Percentiles rank a stretch among this genome's conserved stretches.
phyloP scores from a whole-genome alignment of 106 monocot genomes.

The Phalaenopsis equestris region DNA sequence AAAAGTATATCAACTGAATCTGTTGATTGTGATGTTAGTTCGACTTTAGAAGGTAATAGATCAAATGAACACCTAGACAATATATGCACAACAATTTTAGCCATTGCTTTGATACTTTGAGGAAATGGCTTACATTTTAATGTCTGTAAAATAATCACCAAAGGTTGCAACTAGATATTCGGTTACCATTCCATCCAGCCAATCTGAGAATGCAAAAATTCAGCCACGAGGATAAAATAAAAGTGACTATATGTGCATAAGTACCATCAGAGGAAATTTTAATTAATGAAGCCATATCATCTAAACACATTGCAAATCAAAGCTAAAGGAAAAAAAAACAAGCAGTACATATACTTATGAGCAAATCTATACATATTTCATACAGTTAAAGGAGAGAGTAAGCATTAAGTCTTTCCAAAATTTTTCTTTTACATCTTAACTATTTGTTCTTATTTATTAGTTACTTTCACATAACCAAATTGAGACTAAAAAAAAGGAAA shows the following conservation, averaged over 20 bases:
- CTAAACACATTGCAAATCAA: not conserved
- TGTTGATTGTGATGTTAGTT: not conserved
- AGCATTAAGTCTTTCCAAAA: no score
- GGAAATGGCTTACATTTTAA: slow-evolving; percentile 72
- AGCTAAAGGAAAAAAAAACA: not conserved
- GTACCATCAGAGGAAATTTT: not conserved
- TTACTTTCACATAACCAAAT: not conserved
- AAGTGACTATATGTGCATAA: not conserved
- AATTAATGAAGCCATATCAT: not conserved
- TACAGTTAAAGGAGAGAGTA: no score
- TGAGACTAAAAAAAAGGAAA: not conserved
- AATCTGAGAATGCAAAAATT: slow-evolving; percentile 32
- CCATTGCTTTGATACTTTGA: not conserved
- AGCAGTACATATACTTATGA: not conserved
- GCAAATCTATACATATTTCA: no score
- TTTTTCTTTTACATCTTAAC: no score
- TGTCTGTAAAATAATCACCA: slow-evolving; percentile 86
- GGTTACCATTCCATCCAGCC: slow-evolving; percentile 63
- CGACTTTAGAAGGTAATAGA: not conserved
- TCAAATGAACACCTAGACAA: slow-evolving; percentile 3
- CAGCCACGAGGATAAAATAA: slow-evolving; percentile 2
- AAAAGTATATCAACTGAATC: not conserved
- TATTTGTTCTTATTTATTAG: not conserved
- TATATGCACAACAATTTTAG: not conserved
- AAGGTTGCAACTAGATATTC: slow-evolving; percentile 76